Base-by-base conservation (phyloP, 352 stramenopile species). In the Globisporangium megalacanthum region DNA sequence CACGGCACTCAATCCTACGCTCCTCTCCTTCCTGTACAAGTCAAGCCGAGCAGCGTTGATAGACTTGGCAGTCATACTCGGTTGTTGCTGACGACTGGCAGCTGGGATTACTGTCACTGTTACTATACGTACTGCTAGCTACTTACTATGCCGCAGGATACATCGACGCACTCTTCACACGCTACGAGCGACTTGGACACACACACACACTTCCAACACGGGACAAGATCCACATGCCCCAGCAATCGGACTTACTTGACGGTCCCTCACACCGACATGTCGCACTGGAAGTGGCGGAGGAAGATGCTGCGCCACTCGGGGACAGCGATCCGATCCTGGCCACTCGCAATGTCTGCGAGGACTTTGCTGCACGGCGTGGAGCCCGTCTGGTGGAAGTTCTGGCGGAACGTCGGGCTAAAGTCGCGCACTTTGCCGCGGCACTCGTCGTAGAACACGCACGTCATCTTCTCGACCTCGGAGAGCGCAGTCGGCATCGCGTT, bases 381-480 rank as follows among this genome's bases (percentile, higher is more conserved):
- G 2, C 60, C 68, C 19, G 61, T 78, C 31, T 61, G 58, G 54
- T 87, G 70, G 56, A 95, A 95, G 52, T 76, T 90, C 36, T 68
- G 64, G 15, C 73, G 76, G 53, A 95, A 94, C 47, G 62, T 49
- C 39, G 75, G 55, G 45, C 66, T 90, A 54, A 80, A 88, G 60
- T 90, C 77, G 17, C 61, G 62, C 41, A 95, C 82, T 13, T 73
- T 73, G 46, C 75, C 83, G 41, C 80, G 83, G 55, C 86, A 95
- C 58, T 94, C 81, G 54, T 94, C 72, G 57, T 90, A 92, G 55
- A 93, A 93, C 45, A 95, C 68, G 52, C 86, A 95, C 9, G 85
- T 92, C 86, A 95, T 95, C 70, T 91, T 92, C 62, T 93, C 80
- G 35, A 94, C 79, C 51, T 93, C 83, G 17, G 76, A 56, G 17